A percentile compares a stretch with the other conserved stretches of the same genome.
Conservation (phyloP, 169 alveolate species). For the Cryptosporidium xiaoi region DNA sequence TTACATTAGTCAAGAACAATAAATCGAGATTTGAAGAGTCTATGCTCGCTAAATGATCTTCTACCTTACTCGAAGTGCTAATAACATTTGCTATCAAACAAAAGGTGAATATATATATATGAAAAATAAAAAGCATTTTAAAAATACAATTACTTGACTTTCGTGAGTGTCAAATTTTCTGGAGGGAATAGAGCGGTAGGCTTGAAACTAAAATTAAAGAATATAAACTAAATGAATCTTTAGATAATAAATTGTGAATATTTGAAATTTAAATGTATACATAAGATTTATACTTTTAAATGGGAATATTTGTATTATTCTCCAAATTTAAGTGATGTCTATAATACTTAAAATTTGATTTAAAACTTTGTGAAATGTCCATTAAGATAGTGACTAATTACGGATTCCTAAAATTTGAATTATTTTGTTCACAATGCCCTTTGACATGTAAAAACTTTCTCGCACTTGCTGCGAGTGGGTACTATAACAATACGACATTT, state of each 20-base stretch:
- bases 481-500: constrained; percentile 88
- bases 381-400: constrained; percentile 57
- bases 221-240: no score
- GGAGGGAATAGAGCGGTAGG: constrained; percentile 69
- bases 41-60: background rate
- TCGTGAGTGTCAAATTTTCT: background rate
- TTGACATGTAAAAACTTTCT: constrained; percentile 89
- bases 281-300: background rate
- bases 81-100: background rate
- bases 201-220: no score
- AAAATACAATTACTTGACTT: constrained; percentile 40
- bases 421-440: constrained; percentile 84
- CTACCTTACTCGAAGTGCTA: background rate
- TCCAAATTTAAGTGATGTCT: background rate
- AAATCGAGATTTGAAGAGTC: background rate
- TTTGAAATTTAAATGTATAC: no score
- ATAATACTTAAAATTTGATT: background rate
- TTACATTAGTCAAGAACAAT: constrained; percentile 39
- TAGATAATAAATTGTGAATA: no score
- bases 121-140: background rate
- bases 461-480: constrained; percentile 86
- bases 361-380: constrained; percentile 27
- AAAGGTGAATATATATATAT: background rate
- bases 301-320: background rate
- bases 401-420: constrained; percentile 74